Percentiles rank a stretch among this genome's conserved stretches.
These are phyloP conservation scores for Suillus lakei DNA, from an alignment of 768 basidiomycete genomes.

Conservation along the genomic window DNA sequence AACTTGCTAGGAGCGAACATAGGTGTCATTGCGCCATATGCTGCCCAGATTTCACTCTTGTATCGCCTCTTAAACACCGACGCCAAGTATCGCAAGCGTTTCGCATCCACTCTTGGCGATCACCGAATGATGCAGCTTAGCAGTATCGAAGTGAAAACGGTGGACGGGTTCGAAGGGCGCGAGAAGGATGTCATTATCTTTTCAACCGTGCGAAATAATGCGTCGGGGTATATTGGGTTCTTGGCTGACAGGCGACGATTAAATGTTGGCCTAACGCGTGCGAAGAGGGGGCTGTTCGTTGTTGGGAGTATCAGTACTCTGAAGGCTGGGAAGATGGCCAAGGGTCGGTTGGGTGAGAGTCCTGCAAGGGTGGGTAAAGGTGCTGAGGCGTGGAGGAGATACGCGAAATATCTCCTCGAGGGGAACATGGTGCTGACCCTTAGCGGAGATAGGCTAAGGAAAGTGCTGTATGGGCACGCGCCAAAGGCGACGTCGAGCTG, in stretches of 20 bases:
- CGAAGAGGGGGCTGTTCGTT: constrained; percentile 83
- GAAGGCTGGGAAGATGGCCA: constrained; percentile 46
- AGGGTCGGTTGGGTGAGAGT: constrained; percentile 21
- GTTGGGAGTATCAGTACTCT: constrained; percentile 76
- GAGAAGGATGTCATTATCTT: constrained; percentile 94
- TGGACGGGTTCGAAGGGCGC: constrained; percentile 93
- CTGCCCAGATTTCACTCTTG: constrained; percentile 81
- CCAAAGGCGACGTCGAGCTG: constrained; percentile 9
- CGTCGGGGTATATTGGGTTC: constrained; percentile 81
- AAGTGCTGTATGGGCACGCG: constrained; percentile 33
- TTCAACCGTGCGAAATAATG: constrained; percentile 87
- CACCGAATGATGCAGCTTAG: constrained; percentile 67
- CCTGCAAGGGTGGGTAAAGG: constrained; percentile 42
- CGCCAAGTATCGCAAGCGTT: constrained; percentile 53
- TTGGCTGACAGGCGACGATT: constrained; percentile 83
- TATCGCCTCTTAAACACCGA: constrained; percentile 68
- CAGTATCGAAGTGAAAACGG: constrained; percentile 85
- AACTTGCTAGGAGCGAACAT: constrained; percentile 74
- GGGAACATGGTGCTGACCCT: constrained; percentile 57
- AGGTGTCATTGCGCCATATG: constrained; percentile 92
- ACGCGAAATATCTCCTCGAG: constrained; percentile 58
- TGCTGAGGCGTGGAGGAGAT: constrained; percentile 63
- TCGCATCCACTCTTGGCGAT: constrained; percentile 63
- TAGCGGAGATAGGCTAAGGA: constrained; percentile 45
- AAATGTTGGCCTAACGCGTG: constrained; percentile 91